phyloP scores from a whole-genome alignment of 306 rosid species.

The Begonia loranthoides region DNA sequence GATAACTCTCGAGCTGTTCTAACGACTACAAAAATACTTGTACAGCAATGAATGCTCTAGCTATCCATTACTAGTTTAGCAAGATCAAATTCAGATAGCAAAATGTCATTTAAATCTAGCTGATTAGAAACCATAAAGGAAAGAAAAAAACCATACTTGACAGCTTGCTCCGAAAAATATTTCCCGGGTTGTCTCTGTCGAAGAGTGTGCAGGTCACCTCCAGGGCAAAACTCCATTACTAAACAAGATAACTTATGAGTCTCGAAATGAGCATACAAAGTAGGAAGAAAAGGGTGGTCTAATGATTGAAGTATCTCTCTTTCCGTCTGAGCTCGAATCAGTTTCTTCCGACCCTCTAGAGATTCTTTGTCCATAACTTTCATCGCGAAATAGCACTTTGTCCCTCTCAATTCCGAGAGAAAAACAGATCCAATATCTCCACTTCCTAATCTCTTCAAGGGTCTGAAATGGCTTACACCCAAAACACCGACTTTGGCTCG shows the following conservation, averaged over 20 bases:
- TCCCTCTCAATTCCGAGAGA: constrained; percentile 38
- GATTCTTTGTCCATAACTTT: constrained; percentile 43
- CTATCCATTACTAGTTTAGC: too few species aligned
- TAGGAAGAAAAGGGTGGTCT: constrained; percentile 46
- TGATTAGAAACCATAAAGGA: too few species aligned
- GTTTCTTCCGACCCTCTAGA: constrained; percentile 34
- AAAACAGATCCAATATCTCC: constrained; percentile 46
- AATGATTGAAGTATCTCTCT: constrained; percentile 39
- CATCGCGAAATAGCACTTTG: constrained; percentile 42
- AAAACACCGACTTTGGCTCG: constrained; percentile 26
- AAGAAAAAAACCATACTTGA: constrained; percentile 18
- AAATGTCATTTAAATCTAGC: too few species aligned
- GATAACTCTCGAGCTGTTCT: too few species aligned
- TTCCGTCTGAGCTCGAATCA: constrained; percentile 49
- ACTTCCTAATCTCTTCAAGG: constrained; percentile 36
- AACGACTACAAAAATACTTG: too few species aligned
- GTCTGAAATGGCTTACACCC: constrained; percentile 35
- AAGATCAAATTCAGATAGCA: too few species aligned
- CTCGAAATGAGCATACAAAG: constrained; percentile 34
- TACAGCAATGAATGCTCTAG: too few species aligned
- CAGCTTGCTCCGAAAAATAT: constrained; percentile 40
- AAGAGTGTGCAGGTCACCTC: constrained; percentile 47
- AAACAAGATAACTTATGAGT: constrained; percentile 38
- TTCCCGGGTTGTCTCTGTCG: constrained; percentile 48
- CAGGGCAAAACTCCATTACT: constrained; percentile 52